These are phyloP conservation scores for Cercospora sp. DNA, from an alignment of 2,329 filamentous ascomycete species.

Conservation along the genomic window DNA sequence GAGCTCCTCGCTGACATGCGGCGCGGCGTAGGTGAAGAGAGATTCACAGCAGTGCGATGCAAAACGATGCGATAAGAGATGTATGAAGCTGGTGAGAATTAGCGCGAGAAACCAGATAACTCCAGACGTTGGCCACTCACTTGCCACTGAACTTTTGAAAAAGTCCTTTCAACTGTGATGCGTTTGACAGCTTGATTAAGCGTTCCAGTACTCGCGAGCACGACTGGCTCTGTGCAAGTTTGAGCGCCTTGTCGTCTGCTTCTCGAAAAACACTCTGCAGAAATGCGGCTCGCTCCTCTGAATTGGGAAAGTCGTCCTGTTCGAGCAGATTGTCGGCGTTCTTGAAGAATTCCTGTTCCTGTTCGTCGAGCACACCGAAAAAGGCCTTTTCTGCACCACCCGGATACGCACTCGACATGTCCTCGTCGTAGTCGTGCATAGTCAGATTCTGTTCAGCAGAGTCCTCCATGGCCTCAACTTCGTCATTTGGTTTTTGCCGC, in stretches of 20 bases:
- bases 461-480: conserved; percentile 23
- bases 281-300: conserved; percentile 59
- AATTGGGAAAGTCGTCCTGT: conserved; percentile 73
- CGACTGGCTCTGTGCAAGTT: conserved; percentile 92
- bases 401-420: conserved; percentile 34
- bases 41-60: conserved; percentile 97
- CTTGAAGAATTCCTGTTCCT: conserved; percentile 95
- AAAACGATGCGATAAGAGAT: conserved; percentile 91
- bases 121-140: conserved; percentile 41
- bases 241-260: conserved; percentile 88
- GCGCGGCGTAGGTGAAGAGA: conserved; percentile 80
- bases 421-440: conserved; percentile 27
- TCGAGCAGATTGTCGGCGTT: conserved; percentile 87
- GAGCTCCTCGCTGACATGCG: conserved; percentile 73
- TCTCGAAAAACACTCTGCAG: conserved; percentile 82
- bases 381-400: conserved; percentile 65
- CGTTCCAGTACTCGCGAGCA: conserved; percentile 92
- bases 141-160: conserved; percentile 84
- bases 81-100: conserved; percentile 61
- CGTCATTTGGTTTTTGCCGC: conserved; percentile 41
- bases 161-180: conserved; percentile 78
- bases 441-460: conserved; percentile 38
- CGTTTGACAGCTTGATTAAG: conserved; percentile 76
- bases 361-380: conserved; percentile 87
- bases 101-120: background rate